Conservation (phyloP, 2,329 filamentous ascomycete genomes). For the Pseudogymnoascus sp. region DNA sequence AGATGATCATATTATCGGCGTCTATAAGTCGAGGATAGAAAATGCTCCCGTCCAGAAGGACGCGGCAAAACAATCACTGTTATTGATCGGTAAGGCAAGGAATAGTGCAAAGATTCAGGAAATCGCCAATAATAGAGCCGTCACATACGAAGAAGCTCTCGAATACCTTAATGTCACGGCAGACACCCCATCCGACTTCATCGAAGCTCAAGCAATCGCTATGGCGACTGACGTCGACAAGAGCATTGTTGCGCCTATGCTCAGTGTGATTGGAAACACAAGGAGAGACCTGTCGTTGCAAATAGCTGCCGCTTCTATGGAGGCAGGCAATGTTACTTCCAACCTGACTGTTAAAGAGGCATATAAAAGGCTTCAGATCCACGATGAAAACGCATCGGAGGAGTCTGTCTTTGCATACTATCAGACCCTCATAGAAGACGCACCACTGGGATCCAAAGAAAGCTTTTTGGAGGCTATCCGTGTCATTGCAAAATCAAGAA, state of each 20-base stretch:
- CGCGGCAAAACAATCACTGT: slow-evolving; percentile 47
- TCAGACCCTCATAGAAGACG: slow-evolving; percentile 22
- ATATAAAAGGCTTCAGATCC: slow-evolving; percentile 27
- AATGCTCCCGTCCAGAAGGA: slow-evolving; percentile 47
- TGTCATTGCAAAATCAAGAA: slow-evolving; percentile 26
- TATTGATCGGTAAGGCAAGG: slow-evolving; percentile 50
- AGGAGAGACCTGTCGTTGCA: slow-evolving; percentile 20
- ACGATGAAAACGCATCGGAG: slow-evolving; percentile 21
- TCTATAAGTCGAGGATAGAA: slow-evolving; percentile 50
- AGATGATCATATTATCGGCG: slow-evolving; percentile 54
- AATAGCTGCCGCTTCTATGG: slow-evolving; percentile 22
- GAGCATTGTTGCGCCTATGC: slow-evolving; percentile 23
- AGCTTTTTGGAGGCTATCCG: slow-evolving; percentile 26
- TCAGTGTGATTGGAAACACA: slow-evolving; percentile 23
- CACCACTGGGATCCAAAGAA: slow-evolving; percentile 24
- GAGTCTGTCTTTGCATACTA: slow-evolving; percentile 28
- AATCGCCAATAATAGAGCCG: slow-evolving; percentile 46
- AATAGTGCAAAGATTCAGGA: slow-evolving; percentile 49
- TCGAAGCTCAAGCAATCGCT: slow-evolving; percentile 26
- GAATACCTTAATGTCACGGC: slow-evolving; percentile 44
- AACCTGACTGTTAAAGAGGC: slow-evolving; percentile 25
- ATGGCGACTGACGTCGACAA: slow-evolving; percentile 26
- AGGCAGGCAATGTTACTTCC: slow-evolving; percentile 20
- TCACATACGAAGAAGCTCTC: slow-evolving; percentile 56
- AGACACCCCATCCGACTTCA: slow-evolving; percentile 25